Base-by-base conservation (phyloP, 228 moss, liverwort and hornwort species). In the Sphagnum magellanicum region DNA sequence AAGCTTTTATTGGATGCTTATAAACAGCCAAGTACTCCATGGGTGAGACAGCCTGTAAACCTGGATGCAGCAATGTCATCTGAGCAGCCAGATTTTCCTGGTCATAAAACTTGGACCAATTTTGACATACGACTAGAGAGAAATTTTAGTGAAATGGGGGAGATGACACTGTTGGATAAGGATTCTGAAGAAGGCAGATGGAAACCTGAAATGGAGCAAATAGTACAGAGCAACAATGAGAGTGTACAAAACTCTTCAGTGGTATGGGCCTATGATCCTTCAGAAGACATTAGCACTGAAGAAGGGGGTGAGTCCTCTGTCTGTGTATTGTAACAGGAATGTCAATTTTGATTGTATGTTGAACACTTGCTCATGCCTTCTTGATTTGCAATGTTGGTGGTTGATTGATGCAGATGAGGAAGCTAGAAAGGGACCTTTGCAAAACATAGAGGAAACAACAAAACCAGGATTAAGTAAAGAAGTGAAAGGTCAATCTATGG, bases 21-120 rank as follows among this genome's bases (percentile, higher is more conserved):
- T 14, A 50, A 69, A 59, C 69, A 52, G 4, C 52, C 70, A 59
- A 70, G 15, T 48, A 68, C 65, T 68, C 63, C 72, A n/a, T 49
- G 48, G 49, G 64, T 13, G 49, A 4, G 48, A 48, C 9, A 13
- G 32, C 48, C 64, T 64, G 11, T 4, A 8, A 47, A 16, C 13
- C 16, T 47, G 4, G 5, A 16, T 6, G 74, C 16, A 51, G 53
- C 14, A 66, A 69, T 58, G 60, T 8, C 55, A 55, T 8, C 12
- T 8, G 55, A 12, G 32, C 32, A 32, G 12, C 55, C 55, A 55
- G 12, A 55, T 55, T 1, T 8, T 55, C 12, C 55, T 55, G 55
- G 55, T 55, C 8, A 55, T 8, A 8, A 55, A 55, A 55, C 8
- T 8, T 8, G 9, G 9, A 55, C 55, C 12, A 2, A 55, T 12